Evolutionary conservation across 768 basidiomycete genomes (phyloP).

Genomic region (Mycena leptocephala): DNA sequence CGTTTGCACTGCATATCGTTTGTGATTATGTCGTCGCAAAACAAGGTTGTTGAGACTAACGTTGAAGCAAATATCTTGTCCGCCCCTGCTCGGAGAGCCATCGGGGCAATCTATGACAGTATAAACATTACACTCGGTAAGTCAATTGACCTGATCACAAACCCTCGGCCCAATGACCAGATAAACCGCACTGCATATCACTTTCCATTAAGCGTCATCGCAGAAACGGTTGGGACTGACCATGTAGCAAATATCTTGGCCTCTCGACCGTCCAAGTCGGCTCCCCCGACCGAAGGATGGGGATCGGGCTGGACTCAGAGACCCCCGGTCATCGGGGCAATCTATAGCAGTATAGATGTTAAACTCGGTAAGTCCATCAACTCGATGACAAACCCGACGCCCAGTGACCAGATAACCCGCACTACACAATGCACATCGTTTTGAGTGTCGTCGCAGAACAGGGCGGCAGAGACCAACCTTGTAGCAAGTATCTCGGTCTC

Average conservation of each 20-base stretch:
- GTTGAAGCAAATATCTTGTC: background rate
- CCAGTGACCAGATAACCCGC: background rate
- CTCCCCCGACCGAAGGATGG: background rate
- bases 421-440: background rate
- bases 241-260: constrained; percentile 1
- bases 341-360: background rate
- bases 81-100: background rate
- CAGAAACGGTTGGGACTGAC: background rate
- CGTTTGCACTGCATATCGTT: background rate
- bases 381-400: background rate
- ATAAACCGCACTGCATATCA: background rate
- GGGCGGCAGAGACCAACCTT: background rate
- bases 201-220: background rate
- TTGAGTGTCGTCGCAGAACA: background rate
- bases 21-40: background rate
- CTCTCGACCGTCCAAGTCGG: background rate
- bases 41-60: background rate
- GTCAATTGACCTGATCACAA: background rate
- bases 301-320: background rate
- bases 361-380: background rate
- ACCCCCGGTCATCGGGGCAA: background rate
- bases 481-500: constrained; percentile 12
- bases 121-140: background rate
- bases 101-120: background rate
- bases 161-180: background rate